Base-by-base conservation (phyloP, 2,329 filamentous ascomycete species). In the Lasiodiplodia sp. region DNA sequence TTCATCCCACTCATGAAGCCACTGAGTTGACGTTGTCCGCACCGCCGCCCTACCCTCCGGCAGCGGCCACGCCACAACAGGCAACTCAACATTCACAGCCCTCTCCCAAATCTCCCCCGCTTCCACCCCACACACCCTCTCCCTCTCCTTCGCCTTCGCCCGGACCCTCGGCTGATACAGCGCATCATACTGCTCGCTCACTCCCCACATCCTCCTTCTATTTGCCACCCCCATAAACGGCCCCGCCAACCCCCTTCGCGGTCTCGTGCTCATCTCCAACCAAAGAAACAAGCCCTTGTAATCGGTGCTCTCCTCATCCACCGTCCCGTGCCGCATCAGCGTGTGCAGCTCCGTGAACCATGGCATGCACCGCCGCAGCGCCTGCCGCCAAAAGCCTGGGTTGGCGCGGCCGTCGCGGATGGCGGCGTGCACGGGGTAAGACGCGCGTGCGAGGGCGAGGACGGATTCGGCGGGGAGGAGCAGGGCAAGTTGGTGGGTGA, bases 141-240 rank as follows among this genome's bases (percentile, higher is more conserved):
- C 67, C 16, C 11, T 21, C 51, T 31, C 38, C 6, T 12, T 4
- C 12, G 18, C 7, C 6, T 38, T 64, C 31, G 7, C 8, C 11
- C 14, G 23, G 6, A 56, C 11, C 3, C 56, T 18, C 12, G 12
- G 21, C 14, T 49, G 16, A 25, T 69, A 68, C 12, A 56, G 3
- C 11, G 44, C 44, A 10, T 28, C 38, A 12, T 64, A 56, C 38
- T 66, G 49, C 23, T 70, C 65, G 14, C 66, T 65, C n/a, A 65
- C 71, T 1, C 51, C 55, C 76, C 77, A 79, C 12, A 79, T 77
- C 28, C 77, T 73, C 16, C 75, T 70, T 10, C 77, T 74, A 67
- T 79, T 79, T 25, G 77, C 77, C 62, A 79, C 69, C 5, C 71
- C 71, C 72, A 77, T 72, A 8, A 76, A 73, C 1, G 72, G 71